phyloP scores from a whole-genome alignment of 2,329 filamentous ascomycete genomes.

The Xylariomycetidae sp. region DNA sequence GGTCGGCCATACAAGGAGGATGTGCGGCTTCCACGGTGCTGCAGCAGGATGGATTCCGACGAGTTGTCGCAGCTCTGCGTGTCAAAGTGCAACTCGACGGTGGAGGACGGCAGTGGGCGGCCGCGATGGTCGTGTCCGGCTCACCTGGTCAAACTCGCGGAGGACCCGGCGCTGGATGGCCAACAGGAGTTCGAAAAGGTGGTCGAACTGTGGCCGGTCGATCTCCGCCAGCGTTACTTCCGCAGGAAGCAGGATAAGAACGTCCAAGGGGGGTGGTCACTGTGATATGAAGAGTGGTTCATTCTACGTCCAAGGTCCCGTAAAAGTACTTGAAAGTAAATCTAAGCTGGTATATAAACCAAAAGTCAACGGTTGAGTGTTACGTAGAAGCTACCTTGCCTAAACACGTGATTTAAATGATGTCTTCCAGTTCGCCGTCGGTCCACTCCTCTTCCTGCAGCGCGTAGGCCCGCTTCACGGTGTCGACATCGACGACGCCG shows the following conservation, averaged over 20 bases:
- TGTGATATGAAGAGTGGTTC: too few relatives aligned
- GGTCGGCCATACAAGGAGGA: conserved; percentile 1
- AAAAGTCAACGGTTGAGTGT: too few relatives aligned
- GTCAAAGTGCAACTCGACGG: conserved; percentile 8
- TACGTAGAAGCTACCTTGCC: too few relatives aligned
- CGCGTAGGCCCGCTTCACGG: not conserved
- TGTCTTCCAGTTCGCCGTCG: not conserved
- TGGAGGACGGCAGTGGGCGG: conserved; percentile 1
- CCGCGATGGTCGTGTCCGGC: conserved; percentile 3
- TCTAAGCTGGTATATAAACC: too few relatives aligned
- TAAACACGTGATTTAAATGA: too few relatives aligned
- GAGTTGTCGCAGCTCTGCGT: conserved; percentile 4
- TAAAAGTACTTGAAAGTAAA: too few relatives aligned
- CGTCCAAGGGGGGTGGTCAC: not conserved
- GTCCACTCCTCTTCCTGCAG: not conserved
- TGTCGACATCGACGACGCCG: not conserved
- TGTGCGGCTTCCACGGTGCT: conserved; percentile 7
- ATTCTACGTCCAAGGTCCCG: too few relatives aligned
- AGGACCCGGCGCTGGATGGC: not conserved
- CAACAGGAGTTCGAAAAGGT: conserved; percentile 3
- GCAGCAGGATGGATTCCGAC: not conserved
- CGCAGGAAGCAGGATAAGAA: conserved; percentile 5
- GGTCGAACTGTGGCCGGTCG: conserved; percentile 2
- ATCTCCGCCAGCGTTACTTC: conserved; percentile 1
- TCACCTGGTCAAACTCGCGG: conserved; percentile 1